Conservation (phyloP, 805 yeast genomes). For the Hanseniaspora vineae region DNA sequence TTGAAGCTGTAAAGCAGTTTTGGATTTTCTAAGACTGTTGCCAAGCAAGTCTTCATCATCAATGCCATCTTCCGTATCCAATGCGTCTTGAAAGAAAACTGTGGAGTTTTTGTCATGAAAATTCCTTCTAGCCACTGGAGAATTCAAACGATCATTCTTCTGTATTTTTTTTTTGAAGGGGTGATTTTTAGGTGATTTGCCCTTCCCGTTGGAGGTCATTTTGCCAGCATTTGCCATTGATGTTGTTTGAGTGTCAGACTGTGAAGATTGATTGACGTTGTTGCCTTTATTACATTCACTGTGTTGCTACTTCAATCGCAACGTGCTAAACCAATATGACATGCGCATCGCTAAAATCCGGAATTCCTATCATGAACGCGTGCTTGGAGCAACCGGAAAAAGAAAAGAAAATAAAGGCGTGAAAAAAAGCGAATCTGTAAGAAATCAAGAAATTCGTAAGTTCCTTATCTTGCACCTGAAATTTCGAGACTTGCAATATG, state of each 20-base stretch:
- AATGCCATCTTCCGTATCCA: conserved; percentile 21
- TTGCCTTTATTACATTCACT: too few species aligned
- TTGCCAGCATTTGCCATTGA: too few species aligned
- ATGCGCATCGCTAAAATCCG: background rate
- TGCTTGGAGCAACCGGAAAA: background rate
- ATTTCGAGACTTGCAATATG: too few species aligned
- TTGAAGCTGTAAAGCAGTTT: conserved; percentile 23
- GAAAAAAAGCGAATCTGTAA: background rate
- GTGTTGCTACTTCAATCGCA: too few species aligned
- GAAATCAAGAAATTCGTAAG: too few species aligned
- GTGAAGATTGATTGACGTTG: too few species aligned
- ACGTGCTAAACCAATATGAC: too few species aligned
- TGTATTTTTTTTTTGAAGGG: background rate
- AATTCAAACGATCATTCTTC: background rate
- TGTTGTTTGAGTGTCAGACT: too few species aligned
- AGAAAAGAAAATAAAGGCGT: background rate
- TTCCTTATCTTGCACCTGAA: too few species aligned
- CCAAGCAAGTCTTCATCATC: conserved; percentile 10
- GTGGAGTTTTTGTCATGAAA: too few species aligned
- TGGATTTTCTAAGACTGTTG: conserved; percentile 9
- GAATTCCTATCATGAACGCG: background rate
- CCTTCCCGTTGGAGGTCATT: background rate
- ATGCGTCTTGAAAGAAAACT: conserved; percentile 7
- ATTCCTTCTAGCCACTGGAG: too few species aligned
- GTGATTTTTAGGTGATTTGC: background rate